Conservation (phyloP, 2,329 filamentous ascomycete species). For the Orbilia brochopaga region DNA sequence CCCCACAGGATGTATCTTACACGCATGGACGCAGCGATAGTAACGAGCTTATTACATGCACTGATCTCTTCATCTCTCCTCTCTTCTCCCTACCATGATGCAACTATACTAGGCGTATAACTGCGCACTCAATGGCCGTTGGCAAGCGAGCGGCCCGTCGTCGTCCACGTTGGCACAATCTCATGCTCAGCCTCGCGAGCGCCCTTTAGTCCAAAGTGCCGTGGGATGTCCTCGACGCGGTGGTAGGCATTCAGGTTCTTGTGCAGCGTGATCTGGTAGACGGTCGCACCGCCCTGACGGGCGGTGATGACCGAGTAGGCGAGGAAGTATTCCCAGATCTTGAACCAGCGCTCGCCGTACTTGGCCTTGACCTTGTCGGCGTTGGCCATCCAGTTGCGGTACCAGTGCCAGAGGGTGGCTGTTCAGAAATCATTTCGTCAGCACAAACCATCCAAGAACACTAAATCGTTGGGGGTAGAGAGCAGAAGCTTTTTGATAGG, state of each 20-base stretch:
- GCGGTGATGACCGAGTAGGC: conserved; percentile 83
- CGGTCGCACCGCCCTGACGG: conserved; percentile 81
- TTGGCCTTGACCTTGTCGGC: conserved; percentile 89
- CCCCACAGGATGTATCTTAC: conserved; percentile 43
- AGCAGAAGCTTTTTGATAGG: no score
- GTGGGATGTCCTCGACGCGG: conserved; percentile 74
- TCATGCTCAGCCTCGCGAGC: conserved; percentile 61
- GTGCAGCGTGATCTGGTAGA: conserved; percentile 83
- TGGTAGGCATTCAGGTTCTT: conserved; percentile 91
- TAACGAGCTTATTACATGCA: conserved; percentile 22
- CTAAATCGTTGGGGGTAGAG: background rate
- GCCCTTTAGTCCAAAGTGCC: conserved; percentile 72
- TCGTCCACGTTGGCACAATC: conserved; percentile 37
- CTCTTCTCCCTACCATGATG: background rate
- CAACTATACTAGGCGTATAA: no score
- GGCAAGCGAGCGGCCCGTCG: conserved; percentile 12
- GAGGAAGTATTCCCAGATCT: conserved; percentile 94
- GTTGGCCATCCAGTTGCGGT: conserved; percentile 97
- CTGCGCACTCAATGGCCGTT: conserved; percentile 16
- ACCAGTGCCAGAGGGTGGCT: conserved; percentile 96
- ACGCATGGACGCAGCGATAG: conserved; percentile 26
- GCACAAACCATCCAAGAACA: background rate
- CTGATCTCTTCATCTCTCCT: background rate
- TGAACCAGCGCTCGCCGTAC: conserved; percentile 94
- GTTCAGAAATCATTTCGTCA: conserved; percentile 72